These are phyloP conservation scores for Tuber magnatum DNA, from an alignment of 495 filamentous ascomycete genomes.

Conservation along the genomic window DNA sequence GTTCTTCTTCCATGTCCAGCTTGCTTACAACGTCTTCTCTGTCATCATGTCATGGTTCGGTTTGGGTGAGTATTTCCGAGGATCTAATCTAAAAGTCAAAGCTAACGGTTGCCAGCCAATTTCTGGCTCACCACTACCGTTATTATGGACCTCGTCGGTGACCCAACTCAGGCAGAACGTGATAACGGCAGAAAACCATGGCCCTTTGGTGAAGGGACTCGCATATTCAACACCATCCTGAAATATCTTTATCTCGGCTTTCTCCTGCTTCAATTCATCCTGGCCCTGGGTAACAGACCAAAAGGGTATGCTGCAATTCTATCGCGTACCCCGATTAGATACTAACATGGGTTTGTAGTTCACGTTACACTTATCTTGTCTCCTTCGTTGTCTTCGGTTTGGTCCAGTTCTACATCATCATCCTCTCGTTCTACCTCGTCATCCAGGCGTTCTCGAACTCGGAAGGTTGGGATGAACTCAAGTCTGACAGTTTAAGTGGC, in stretches of 20 bases:
- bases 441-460: conserved; percentile 59
- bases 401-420: conserved; percentile 83
- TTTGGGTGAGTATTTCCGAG: conserved; percentile 57
- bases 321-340: not conserved
- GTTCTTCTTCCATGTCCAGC: conserved; percentile 44
- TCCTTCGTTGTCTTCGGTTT: conserved; percentile 82
- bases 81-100: not conserved
- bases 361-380: conserved; percentile 78
- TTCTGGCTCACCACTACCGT: conserved; percentile 96
- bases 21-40: conserved; percentile 88
- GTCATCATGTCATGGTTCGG: conserved; percentile 92
- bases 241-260: conserved; percentile 90
- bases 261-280: conserved; percentile 87
- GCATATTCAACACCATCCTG: conserved; percentile 83
- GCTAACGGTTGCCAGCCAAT: conserved; percentile 49
- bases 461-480: conserved; percentile 33
- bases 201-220: conserved; percentile 81
- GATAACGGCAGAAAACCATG: conserved; percentile 48
- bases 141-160: conserved; percentile 94
- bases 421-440: conserved; percentile 83
- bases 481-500: conserved; percentile 44
- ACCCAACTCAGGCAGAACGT: conserved; percentile 43
- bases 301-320: conserved; percentile 51
- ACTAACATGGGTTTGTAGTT: conserved; percentile 45
- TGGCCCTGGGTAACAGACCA: conserved; percentile 91